Conservation (phyloP, 805 yeast genomes). For the Sugiyamaella chiloensis region DNA sequence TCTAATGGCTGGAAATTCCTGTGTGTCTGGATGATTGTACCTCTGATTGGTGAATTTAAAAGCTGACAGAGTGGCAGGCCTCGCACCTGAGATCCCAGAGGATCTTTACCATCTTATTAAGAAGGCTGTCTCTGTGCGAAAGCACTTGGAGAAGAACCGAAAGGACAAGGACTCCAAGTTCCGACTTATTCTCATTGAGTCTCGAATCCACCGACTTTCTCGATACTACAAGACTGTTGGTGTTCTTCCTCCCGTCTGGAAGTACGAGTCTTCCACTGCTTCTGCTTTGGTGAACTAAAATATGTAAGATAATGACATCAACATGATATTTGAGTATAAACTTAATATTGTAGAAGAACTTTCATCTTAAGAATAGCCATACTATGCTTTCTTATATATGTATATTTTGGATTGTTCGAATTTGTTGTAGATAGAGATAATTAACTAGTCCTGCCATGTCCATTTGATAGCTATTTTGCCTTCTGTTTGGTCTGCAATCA, state of each 20-base stretch:
- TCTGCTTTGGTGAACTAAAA: constrained; percentile 97
- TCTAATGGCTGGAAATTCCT: constrained; percentile 6
- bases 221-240: constrained; percentile 99
- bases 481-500: constrained; percentile 48
- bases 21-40: constrained; percentile 21
- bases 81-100: constrained; percentile 99
- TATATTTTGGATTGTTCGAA: no score
- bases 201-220: constrained; percentile 99
- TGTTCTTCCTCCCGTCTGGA: constrained; percentile 99
- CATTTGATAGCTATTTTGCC: constrained; percentile 57
- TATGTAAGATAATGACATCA: constrained; percentile 3
- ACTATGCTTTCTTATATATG: no score
- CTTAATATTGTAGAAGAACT: no score
- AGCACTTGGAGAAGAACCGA: constrained; percentile 99
- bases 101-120: constrained; percentile 98
- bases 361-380: no score
- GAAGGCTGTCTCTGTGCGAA: constrained; percentile 99
- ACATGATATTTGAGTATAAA: no score
- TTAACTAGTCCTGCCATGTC: no score
- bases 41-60: constrained; percentile 31
- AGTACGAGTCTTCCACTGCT: constrained; percentile 99
- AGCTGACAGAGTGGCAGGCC: constrained; percentile 42
- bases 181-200: constrained; percentile 99
- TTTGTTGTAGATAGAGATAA: no score
- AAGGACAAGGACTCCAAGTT: constrained; percentile 99